Conservation (phyloP, 148 eudicot species). For the Vaccinium darrowii region DNA sequence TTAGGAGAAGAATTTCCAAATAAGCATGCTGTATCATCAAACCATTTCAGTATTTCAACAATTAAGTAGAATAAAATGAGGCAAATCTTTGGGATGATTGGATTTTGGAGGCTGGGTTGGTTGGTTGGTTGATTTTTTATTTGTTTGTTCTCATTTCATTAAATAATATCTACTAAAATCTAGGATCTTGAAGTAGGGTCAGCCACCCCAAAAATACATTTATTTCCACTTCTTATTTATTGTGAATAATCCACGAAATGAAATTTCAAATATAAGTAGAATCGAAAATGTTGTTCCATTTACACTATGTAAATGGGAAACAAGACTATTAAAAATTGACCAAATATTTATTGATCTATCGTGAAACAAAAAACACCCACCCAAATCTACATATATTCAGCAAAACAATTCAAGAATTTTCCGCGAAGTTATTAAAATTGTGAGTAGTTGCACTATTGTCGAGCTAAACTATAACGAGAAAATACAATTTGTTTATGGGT, state of each 20-base stretch:
- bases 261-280: background rate
- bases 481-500: too few relatives aligned
- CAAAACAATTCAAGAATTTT: background rate
- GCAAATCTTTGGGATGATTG: constrained; percentile 23
- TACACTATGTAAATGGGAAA: background rate
- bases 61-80: constrained; percentile 40
- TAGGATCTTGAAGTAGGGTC: background rate
- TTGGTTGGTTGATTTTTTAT: constrained; percentile 29
- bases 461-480: too few relatives aligned
- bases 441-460: background rate
- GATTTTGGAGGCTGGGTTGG: constrained; percentile 30
- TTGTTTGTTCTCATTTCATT: constrained; percentile 1
- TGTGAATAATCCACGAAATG: background rate
- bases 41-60: constrained; percentile 42
- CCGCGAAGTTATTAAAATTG: background rate
- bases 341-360: background rate
- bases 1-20: constrained; percentile 42
- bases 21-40: constrained; percentile 53
- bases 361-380: too few relatives aligned
- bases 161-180: background rate
- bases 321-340: background rate
- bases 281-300: background rate
- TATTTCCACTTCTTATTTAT: background rate
- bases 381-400: background rate
- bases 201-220: background rate